Evolutionary conservation across 129 eudicot genomes (phyloP).

Genomic region (Pittosporum tobira): DNA sequence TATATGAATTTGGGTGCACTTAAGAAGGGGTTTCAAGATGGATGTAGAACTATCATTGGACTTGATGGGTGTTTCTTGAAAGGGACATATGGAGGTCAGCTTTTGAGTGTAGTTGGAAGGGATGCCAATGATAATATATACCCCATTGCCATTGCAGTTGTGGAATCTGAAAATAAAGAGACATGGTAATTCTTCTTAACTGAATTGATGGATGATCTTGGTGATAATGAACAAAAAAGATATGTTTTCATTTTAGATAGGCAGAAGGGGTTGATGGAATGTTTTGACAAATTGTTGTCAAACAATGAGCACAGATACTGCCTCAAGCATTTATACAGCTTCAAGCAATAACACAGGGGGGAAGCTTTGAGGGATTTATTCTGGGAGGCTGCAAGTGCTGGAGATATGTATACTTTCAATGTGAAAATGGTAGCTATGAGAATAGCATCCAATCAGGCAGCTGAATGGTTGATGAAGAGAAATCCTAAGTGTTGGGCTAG

Average conservation of each 20-base stretch:
- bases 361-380: too few relatives aligned
- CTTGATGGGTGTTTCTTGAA: not conserved
- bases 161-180: not conserved
- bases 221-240: not conserved
- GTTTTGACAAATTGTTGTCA: not conserved
- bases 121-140: not conserved
- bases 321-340: not conserved
- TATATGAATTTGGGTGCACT: too few relatives aligned
- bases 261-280: not conserved
- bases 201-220: not conserved
- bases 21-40: too few relatives aligned
- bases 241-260: not conserved
- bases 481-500: too few relatives aligned
- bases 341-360: too few relatives aligned
- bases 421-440: too few relatives aligned
- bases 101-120: not conserved
- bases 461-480: too few relatives aligned
- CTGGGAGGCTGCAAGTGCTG: too few relatives aligned
- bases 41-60: too few relatives aligned
- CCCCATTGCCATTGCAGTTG: not conserved
- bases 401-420: too few relatives aligned
- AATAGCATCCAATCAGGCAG: too few relatives aligned
- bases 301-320: not conserved
- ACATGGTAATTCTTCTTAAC: not conserved
- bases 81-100: not conserved